phyloP scores from a whole-genome alignment of 1,139 yeast genomes.

The Candida labiduridarum region DNA sequence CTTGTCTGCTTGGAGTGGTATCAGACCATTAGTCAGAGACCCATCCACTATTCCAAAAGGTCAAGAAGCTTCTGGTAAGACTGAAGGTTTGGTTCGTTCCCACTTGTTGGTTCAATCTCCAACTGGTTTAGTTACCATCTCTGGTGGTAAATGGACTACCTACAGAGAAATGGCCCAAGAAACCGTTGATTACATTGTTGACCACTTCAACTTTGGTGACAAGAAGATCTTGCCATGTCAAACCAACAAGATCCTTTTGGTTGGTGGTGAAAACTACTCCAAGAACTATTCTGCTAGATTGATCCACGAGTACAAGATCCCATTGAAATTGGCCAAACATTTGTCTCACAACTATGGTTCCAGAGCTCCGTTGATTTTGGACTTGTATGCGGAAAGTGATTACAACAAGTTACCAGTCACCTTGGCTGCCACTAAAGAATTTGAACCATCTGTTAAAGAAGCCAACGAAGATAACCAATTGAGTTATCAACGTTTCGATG shows the following conservation, averaged over 20 bases:
- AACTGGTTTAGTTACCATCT: constrained; percentile 79
- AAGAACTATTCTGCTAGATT: constrained; percentile 76
- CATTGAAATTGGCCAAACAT: constrained; percentile 79
- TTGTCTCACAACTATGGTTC: constrained; percentile 88
- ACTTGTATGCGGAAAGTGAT: constrained; percentile 55
- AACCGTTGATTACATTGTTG: constrained; percentile 76
- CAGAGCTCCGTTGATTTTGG: constrained; percentile 80
- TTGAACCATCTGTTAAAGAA: constrained; percentile 35
- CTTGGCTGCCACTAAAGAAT: constrained; percentile 48
- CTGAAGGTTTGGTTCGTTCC: constrained; percentile 88
- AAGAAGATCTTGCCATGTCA: constrained; percentile 55
- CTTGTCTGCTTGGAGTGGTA: constrained; percentile 95
- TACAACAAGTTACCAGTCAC: constrained; percentile 63
- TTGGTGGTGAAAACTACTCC: constrained; percentile 75
- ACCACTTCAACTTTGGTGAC: constrained; percentile 45
- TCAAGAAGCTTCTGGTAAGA: constrained; percentile 47
- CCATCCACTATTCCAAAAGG: constrained; percentile 63
- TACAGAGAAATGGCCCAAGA: constrained; percentile 98
- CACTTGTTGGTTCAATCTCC: constrained; percentile 73
- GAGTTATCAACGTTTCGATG: constrained; percentile 60
- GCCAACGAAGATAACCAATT: constrained; percentile 39
- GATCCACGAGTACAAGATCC: constrained; percentile 76
- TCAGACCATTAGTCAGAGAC: constrained; percentile 91
- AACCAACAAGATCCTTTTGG: constrained; percentile 62
- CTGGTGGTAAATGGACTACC: constrained; percentile 99